Conservation (phyloP, 768 basidiomycete species). For the Hysterangium stoloniferum region DNA sequence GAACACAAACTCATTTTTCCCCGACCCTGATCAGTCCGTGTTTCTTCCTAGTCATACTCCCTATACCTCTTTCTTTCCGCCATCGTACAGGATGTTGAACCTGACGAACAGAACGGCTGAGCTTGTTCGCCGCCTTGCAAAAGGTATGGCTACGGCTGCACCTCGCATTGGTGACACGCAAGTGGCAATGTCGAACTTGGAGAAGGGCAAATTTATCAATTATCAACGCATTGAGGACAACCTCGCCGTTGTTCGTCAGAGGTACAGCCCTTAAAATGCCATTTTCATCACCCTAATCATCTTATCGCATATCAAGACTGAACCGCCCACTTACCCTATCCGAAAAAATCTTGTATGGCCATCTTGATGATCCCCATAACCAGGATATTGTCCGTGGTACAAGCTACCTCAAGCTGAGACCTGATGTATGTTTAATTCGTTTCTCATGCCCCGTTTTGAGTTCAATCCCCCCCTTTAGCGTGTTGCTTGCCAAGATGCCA, state of each 20-base stretch:
- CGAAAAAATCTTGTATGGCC: constrained; percentile 97
- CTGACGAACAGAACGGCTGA: constrained; percentile 45
- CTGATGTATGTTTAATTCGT: constrained; percentile 63
- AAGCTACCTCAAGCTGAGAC: constrained; percentile 95
- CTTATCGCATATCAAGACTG: constrained; percentile 40
- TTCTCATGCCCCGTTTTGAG: background rate
- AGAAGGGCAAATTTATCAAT: constrained; percentile 80
- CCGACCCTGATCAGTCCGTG: too few relatives aligned
- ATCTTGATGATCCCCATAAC: constrained; percentile 88
- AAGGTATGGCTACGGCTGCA: constrained; percentile 75
- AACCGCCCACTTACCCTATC: constrained; percentile 88
- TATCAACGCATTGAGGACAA: constrained; percentile 98
- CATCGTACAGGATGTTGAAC: constrained; percentile 53
- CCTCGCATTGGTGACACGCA: constrained; percentile 83
- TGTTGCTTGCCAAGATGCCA: constrained; percentile 87
- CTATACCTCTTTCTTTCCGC: constrained; percentile 13
- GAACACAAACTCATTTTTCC: background rate
- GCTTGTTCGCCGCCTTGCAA: constrained; percentile 46
- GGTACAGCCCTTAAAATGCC: constrained; percentile 45
- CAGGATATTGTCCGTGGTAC: constrained; percentile 88
- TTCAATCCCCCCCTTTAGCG: constrained; percentile 38
- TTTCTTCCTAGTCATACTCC: background rate
- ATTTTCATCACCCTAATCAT: background rate
- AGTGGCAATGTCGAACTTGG: constrained; percentile 82
- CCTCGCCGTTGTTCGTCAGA: constrained; percentile 75